Evolutionary conservation across 345 rosid species (phyloP), one percentile per base, ranked within the genome.

Genomic region (Hibiscus mutabilis): DNA sequence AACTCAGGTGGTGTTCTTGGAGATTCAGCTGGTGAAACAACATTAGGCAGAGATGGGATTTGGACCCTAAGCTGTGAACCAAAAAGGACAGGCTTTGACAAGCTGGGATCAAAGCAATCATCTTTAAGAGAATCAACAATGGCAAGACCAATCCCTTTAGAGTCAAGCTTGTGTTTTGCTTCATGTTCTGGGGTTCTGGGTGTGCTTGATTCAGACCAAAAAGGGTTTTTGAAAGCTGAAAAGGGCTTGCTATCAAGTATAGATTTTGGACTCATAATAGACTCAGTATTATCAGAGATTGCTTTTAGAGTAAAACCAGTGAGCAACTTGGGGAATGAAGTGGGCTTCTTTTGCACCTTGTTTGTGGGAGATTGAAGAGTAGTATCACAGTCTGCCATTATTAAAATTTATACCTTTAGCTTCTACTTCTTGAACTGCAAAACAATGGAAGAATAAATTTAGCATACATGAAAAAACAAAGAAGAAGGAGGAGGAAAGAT

Each of bases 41-140:
- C 63, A 37, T 68, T 63, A 22, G 82, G 72, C 65, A 79, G 63
- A 55, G 86, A 61, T 68, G 97, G 88, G 78, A 91, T 84, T 79
- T 92, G 97, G 83, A 93, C 79, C 82, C 86, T 91, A 15, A 89
- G 82, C 68, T 84, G 91, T 10, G 97, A 93, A 29, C 98, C 98
- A 80, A 91, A 88, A 10, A 89, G 70, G 60, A 93, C 86, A 15
- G 92, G 79, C 74, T 80, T 79, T 68, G 87, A 75, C 16, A 80
- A 73, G 1, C 70, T 75, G 59, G 84, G 66, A 44, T 79, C 82
- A 2, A 67, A 60, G 42, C 51, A 70, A 19, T 84, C 87, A 51
- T 84, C 82, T 25, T 71, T 31, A 61, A 89, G 89, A 66, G 87
- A 84, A 75, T 87, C 96, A 55, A 81, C 86, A 69, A 92, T 85